phyloP scores from a whole-genome alignment of 1,139 yeast genomes.

The Geotrichum citri-aurantii region DNA sequence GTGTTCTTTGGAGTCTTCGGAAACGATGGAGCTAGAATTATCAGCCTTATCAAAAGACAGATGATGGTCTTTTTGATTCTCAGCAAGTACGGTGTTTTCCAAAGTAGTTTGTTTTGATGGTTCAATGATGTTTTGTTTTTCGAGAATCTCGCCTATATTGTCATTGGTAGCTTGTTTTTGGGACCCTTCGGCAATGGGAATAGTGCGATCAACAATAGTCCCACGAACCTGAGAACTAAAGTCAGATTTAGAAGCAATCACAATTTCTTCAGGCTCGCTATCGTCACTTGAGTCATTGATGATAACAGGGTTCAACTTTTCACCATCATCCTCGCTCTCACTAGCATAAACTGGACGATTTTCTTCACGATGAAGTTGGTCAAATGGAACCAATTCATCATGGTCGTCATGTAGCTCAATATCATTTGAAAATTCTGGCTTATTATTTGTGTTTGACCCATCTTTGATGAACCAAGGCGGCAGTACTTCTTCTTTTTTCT shows the following conservation, averaged over 20 bases:
- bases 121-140: not conserved
- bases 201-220: not conserved
- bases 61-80: not conserved
- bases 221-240: too few relatives aligned
- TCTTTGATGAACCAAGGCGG: constrained; percentile 12
- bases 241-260: not conserved
- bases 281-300: constrained; percentile 22
- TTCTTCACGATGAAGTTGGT: constrained; percentile 1
- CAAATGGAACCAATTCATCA: constrained; percentile 25
- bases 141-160: not conserved
- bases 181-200: not conserved
- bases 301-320: constrained; percentile 19
- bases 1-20: not conserved
- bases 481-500: constrained; percentile 1
- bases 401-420: constrained; percentile 42
- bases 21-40: not conserved
- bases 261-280: constrained; percentile 16
- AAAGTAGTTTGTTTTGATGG: not conserved
- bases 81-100: not conserved
- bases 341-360: constrained; percentile 17
- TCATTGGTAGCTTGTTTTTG: not conserved
- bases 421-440: not conserved
- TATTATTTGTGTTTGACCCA: not conserved
- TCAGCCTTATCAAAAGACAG: not conserved
- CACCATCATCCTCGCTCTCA: constrained; percentile 21